phyloP scores from a whole-genome alignment of 2,329 filamentous ascomycete species.

The Aspergillus japonicus region DNA sequence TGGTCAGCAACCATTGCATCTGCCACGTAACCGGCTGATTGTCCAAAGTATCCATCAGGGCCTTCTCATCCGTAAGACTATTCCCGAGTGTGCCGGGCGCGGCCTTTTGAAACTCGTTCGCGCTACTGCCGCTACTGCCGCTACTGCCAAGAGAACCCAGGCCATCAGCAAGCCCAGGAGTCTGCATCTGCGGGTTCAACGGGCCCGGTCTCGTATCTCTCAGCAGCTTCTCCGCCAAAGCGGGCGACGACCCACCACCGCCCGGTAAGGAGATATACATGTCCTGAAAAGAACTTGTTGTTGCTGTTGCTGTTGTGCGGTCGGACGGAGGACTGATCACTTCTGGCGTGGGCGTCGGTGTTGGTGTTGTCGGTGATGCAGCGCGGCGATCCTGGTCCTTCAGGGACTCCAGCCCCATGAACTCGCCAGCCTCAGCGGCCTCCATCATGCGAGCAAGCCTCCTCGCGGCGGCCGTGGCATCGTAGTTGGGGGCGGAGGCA shows the following conservation, averaged over 20 bases:
- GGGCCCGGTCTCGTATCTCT: background rate
- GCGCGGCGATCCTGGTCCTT: constrained; percentile 17
- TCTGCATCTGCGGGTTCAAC: background rate
- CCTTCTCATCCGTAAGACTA: background rate
- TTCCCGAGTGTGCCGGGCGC: background rate
- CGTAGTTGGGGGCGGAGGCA: constrained; percentile 42
- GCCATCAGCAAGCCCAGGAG: background rate
- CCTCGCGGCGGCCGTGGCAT: constrained; percentile 39
- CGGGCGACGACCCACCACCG: background rate
- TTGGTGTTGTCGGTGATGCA: too few species aligned
- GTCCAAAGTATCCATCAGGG: background rate
- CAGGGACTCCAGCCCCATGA: constrained; percentile 39
- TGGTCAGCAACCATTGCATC: constrained; percentile 28
- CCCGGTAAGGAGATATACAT: background rate
- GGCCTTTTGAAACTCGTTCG: too few species aligned
- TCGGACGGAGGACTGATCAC: too few species aligned
- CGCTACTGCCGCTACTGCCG: background rate
- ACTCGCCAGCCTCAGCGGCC: constrained; percentile 45
- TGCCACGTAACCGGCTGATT: constrained; percentile 17
- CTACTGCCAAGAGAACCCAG: background rate
- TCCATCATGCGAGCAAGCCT: constrained; percentile 44
- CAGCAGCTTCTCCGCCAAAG: background rate
- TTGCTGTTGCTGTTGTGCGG: too few species aligned
- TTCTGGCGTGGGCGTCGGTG: too few species aligned
- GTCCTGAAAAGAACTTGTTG: background rate